Evolutionary conservation across 1,139 yeast genomes (phyloP), one percentile per base, ranked within the genome.

Genomic region (Wickerhamiella infanticola): DNA sequence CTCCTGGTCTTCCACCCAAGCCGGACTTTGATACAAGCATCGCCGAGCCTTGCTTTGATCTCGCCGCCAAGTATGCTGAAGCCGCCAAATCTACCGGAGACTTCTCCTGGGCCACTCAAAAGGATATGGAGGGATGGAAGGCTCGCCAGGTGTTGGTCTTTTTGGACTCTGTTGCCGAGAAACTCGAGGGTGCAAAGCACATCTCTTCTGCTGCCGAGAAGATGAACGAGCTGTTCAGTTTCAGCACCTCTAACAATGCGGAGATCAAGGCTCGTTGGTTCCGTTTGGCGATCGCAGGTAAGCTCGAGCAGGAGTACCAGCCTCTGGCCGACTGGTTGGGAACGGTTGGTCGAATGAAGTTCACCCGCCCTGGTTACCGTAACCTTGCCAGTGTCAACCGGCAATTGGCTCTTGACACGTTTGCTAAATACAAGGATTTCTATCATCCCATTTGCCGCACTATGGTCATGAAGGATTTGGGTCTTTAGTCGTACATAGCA

Each of bases 341-440:
- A 6, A 79, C 90, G 3, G 93, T 85, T 27, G 96, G 96, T 24
- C 75, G 96, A 68, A 86, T 86, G 95, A 86, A 86, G 68, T 86
- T 79, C 60, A 95, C 84, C 37, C 74, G 95, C 62, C 95, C 95
- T 26, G 86, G 94, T 1, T 85, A 75, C 65, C 71, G 75, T 37
- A 65, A 77, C 51, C 68, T 86, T 50, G 72, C 77, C 59, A 59
- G 66, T 24, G 88, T 80, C 26, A 82, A 83, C 60, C 75, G 74
- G 44, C 65, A 70, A 9, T 66, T 79, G 54, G 95, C 95, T 0
- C 57, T 79, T 24, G 61, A 61, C 3, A 82, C 85, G 23, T 86
- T 82, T 65, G 66, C 65, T 41, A 70, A 70, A 58, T 72, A 70
- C 59, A 75, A 77, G 59, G 58, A 60, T 39, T 67, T 71, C 43